Percentiles rank a stretch among this genome's conserved stretches.
Conservation (phyloP, 2,329 filamentous ascomycete genomes). For the Ophiosphaerella herpotricha region DNA sequence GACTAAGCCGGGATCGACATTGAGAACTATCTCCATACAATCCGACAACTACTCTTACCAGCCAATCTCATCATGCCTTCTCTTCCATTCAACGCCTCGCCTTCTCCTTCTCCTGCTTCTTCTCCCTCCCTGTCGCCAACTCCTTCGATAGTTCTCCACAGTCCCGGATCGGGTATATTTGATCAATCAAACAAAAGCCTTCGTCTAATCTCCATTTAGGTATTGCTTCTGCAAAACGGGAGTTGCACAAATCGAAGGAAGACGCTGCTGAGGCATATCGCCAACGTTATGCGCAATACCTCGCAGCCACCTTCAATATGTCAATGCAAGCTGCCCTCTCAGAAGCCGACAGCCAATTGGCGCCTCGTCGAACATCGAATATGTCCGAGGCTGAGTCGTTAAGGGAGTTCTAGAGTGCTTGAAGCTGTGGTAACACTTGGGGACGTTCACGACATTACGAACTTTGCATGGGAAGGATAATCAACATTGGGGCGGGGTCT, state of each 20-base stretch:
- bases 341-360: conserved; percentile 44
- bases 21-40: conserved; percentile 40
- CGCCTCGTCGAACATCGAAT: conserved; percentile 40
- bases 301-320: conserved; percentile 47
- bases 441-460: conserved; percentile 25
- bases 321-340: conserved; percentile 44
- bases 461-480: conserved; percentile 22
- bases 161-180: conserved; percentile 47
- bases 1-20: conserved; percentile 32
- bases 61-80: conserved; percentile 40
- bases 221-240: conserved; percentile 32
- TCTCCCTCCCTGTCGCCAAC: conserved; percentile 39
- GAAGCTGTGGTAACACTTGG: background rate
- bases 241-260: conserved; percentile 41
- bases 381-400: conserved; percentile 43
- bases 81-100: conserved; percentile 39
- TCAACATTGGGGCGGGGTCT: conserved; percentile 27
- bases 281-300: conserved; percentile 46
- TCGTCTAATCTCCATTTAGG: conserved; percentile 43
- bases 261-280: conserved; percentile 42
- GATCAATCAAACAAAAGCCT: conserved; percentile 43
- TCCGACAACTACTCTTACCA: conserved; percentile 24
- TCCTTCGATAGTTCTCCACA: conserved; percentile 46
- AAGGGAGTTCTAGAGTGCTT: conserved; percentile 29
- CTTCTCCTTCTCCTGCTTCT: conserved; percentile 42